Evolutionary conservation across 768 basidiomycete genomes (phyloP).

Genomic region (Pleurotus platypus): DNA sequence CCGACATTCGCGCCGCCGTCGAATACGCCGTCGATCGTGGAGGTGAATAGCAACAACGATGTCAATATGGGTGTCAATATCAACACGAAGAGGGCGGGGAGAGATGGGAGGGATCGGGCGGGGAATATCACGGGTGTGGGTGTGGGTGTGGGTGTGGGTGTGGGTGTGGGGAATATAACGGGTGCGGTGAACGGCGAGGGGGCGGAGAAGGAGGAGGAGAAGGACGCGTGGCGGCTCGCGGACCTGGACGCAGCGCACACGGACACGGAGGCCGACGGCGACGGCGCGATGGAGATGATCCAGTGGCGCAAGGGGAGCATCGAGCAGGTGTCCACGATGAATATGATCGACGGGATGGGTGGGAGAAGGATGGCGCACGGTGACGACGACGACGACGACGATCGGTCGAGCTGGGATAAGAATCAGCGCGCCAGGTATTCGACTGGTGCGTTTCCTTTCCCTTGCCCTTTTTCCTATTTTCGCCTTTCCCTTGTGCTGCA

Average conservation of each 20-base stretch:
- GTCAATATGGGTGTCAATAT: too few relatives aligned
- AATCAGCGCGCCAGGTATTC: slow-evolving; percentile 5
- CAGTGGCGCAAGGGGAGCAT: slow-evolving; percentile 2
- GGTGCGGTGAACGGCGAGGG: neutral
- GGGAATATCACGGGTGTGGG: too few relatives aligned
- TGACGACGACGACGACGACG: slow-evolving; percentile 6
- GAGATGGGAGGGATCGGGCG: too few relatives aligned
- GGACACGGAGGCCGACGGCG: neutral
- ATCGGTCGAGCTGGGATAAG: slow-evolving; percentile 5
- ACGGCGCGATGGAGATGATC: slow-evolving; percentile 7
- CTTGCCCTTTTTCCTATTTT: neutral
- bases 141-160: too few relatives aligned
- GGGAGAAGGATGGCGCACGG: neutral
- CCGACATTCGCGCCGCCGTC: slow-evolving; percentile 14
- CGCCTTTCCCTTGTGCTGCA: too few relatives aligned
- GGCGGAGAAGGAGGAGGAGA: slow-evolving; percentile 1
- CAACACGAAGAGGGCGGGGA: too few relatives aligned
- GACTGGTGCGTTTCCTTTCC: slow-evolving; percentile 2
- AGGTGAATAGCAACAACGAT: neutral
- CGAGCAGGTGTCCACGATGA: neutral
- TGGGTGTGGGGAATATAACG: neutral
- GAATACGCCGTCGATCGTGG: neutral
- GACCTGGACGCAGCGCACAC: slow-evolving; percentile 7
- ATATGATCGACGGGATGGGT: too few relatives aligned
- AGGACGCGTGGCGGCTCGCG: slow-evolving; percentile 2